Percentiles rank a stretch among this genome's conserved stretches.
Conservation (phyloP, 805 yeast species). For the Grigorovia jiainica region DNA sequence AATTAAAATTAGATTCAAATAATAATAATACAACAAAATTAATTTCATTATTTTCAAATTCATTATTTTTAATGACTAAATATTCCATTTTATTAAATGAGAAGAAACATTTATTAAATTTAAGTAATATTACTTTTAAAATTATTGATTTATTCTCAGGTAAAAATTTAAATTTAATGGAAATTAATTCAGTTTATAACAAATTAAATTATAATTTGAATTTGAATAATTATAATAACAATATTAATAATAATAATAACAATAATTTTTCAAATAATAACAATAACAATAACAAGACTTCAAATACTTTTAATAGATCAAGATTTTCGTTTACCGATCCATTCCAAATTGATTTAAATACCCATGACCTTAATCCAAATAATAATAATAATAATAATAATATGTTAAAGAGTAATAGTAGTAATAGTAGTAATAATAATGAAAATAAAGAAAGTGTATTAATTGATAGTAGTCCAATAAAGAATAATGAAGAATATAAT, state of each 20-base stretch:
- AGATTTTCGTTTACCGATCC: slow-evolving; percentile 55
- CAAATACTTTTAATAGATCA: slow-evolving; percentile 28
- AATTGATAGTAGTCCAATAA: neutral
- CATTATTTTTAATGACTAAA: slow-evolving; percentile 34
- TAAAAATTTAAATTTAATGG: neutral
- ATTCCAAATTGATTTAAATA: slow-evolving; percentile 20
- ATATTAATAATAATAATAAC: neutral
- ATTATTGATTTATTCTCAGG: slow-evolving; percentile 15
- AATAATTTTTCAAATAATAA: neutral
- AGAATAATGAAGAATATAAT: neutral
- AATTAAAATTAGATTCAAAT: slow-evolving; percentile 30
- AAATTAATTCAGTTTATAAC: neutral
- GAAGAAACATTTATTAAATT: slow-evolving; percentile 18
- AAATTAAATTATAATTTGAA: neutral
- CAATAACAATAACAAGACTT: neutral
- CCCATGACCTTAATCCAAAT: neutral
- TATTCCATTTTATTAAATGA: slow-evolving; percentile 32
- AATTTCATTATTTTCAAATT: slow-evolving; percentile 35
- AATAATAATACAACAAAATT: slow-evolving; percentile 2
- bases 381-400: neutral
- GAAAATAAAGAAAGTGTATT: no score
- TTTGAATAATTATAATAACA: neutral
- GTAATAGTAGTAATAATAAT: neutral
- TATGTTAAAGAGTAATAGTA: neutral
- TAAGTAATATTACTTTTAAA: slow-evolving; percentile 20